Evolutionary conservation across 352 stramenopile species (phyloP).

Genomic region (Globisporangium sylvaticum): DNA sequence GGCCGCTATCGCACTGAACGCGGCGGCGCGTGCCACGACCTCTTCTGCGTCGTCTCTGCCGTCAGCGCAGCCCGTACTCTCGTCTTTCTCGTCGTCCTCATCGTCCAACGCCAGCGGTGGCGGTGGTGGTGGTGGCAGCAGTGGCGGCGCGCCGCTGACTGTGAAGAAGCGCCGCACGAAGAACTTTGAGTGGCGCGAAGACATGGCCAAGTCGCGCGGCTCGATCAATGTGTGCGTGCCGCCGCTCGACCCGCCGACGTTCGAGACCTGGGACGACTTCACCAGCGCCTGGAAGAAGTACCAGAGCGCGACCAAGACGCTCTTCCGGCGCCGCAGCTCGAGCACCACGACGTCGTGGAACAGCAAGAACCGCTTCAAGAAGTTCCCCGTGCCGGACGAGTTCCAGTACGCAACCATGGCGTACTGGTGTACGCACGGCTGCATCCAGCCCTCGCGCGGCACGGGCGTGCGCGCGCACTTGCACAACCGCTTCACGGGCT

Average conservation of each 20-base stretch:
- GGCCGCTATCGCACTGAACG: not conserved
- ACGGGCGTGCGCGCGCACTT: constrained; percentile 71
- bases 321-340: constrained; percentile 70
- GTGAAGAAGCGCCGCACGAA: constrained; percentile 83
- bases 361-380: constrained; percentile 71
- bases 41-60: not conserved
- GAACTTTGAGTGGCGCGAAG: constrained; percentile 75
- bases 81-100: not conserved
- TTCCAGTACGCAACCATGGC: constrained; percentile 84
- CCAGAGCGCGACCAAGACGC: constrained; percentile 67
- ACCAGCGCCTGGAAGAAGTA: constrained; percentile 61
- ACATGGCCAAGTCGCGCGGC: constrained; percentile 54
- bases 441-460: constrained; percentile 67
- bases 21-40: too few relatives aligned
- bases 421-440: constrained; percentile 84
- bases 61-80: not conserved
- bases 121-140: not conserved
- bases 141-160: constrained; percentile 14
- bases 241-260: constrained; percentile 49
- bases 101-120: not conserved
- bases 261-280: constrained; percentile 64
- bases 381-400: constrained; percentile 53
- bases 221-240: constrained; percentile 39
- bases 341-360: constrained; percentile 75
- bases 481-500: constrained; percentile 79